Evolutionary conservation across 176 grass and related monocot species (phyloP).

Genomic region (Carex myosuroides): DNA sequence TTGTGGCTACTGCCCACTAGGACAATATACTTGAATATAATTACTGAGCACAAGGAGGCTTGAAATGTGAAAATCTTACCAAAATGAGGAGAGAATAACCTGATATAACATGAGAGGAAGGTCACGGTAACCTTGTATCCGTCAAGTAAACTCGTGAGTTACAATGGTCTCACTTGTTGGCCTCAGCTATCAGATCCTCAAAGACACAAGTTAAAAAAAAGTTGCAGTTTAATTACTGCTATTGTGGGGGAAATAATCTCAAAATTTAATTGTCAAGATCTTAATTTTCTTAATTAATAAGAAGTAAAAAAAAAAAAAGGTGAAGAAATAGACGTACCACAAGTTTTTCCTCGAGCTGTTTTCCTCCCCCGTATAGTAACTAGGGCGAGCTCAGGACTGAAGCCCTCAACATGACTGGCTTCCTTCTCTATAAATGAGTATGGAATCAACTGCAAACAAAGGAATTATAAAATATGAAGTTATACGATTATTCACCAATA

Average conservation of each 20-base stretch:
- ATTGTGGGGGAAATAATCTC: constrained; percentile 15
- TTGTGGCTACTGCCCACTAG: constrained; percentile 90
- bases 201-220: constrained; percentile 38
- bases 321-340: constrained; percentile 49
- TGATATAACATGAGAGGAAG: constrained; percentile 98
- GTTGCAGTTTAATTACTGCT: constrained; percentile 30
- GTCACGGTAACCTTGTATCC: constrained; percentile 92
- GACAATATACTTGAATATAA: constrained; percentile 9
- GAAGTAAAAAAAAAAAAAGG: not conserved
- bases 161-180: constrained; percentile 99
- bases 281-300: not conserved
- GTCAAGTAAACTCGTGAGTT: constrained; percentile 97
- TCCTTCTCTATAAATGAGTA: constrained; percentile 99
- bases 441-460: constrained; percentile 71
- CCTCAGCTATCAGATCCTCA: constrained; percentile 91
- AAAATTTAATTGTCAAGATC: not conserved
- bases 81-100: constrained; percentile 29
- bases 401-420: constrained; percentile 92
- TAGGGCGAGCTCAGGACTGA: constrained; percentile 89
- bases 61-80: not conserved
- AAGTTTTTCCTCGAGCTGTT: constrained; percentile 95
- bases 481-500: not conserved
- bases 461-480: not conserved
- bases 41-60: not conserved
- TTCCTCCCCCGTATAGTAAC: constrained; percentile 97